These are phyloP conservation scores for Fusarium cicatricum DNA, from an alignment of 2,329 filamentous ascomycete genomes.

Conservation along the genomic window DNA sequence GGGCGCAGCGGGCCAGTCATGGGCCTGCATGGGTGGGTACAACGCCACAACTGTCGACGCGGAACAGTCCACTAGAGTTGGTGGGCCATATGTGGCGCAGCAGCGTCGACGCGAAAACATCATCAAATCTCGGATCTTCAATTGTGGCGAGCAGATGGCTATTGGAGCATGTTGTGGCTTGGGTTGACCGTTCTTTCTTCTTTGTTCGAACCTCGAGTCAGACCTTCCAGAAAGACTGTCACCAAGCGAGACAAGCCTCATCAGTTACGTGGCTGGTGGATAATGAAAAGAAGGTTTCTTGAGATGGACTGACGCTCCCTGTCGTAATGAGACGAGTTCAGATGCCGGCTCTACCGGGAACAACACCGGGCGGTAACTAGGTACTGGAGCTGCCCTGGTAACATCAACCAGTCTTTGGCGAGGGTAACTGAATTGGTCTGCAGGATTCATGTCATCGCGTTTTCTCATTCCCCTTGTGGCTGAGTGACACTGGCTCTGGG, in stretches of 20 bases:
- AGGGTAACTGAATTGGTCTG: no score
- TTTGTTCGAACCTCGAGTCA: slow-evolving; percentile 23
- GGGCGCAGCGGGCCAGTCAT: slow-evolving; percentile 15
- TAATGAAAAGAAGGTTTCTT: slow-evolving; percentile 1
- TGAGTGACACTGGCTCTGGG: slow-evolving; percentile 9
- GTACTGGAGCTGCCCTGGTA: background rate
- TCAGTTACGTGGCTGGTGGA: slow-evolving; percentile 11
- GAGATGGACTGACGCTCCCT: slow-evolving; percentile 30
- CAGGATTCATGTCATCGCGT: background rate
- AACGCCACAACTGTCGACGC: slow-evolving; percentile 11
- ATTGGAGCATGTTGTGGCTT: slow-evolving; percentile 27
- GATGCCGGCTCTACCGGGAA: slow-evolving; percentile 37
- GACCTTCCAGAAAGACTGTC: slow-evolving; percentile 2
- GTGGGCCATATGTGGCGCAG: slow-evolving; percentile 25
- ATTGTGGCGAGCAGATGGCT: slow-evolving; percentile 17
- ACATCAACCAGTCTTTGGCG: slow-evolving; percentile 1
- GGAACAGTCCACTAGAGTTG: slow-evolving; percentile 11
- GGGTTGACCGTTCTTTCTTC: background rate
- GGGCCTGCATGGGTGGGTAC: background rate
- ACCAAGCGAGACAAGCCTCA: slow-evolving; percentile 10
- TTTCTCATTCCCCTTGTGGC: slow-evolving; percentile 2
- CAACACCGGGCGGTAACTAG: background rate
- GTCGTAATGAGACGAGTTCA: slow-evolving; percentile 19
- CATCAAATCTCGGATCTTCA: slow-evolving; percentile 5
- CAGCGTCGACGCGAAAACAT: slow-evolving; percentile 8